These are phyloP conservation scores for Xerocomellus chrysenteron DNA, from an alignment of 768 basidiomycete species.

Conservation along the genomic window DNA sequence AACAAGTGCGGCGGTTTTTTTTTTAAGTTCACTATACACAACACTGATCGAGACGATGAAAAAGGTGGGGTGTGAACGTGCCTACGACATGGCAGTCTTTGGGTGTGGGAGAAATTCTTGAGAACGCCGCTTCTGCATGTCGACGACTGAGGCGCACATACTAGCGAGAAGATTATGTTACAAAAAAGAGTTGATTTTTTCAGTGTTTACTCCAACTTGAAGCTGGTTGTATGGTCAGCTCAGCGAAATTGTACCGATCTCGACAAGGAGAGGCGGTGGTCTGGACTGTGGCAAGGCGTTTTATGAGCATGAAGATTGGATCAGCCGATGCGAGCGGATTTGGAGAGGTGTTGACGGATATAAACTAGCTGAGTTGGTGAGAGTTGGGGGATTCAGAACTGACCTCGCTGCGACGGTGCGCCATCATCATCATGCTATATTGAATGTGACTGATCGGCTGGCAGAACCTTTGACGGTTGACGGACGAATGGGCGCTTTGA, in stretches of 20 bases:
- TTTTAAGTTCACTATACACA: conserved; percentile 26
- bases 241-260: conserved; percentile 13
- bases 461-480: background rate
- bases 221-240: background rate
- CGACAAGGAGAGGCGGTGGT: conserved; percentile 7
- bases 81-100: conserved; percentile 17
- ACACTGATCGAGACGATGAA: conserved; percentile 22
- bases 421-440: conserved; percentile 1
- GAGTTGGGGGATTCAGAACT: background rate
- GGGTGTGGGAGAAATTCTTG: conserved; percentile 28
- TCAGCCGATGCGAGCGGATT: conserved; percentile 15
- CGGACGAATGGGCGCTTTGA: conserved; percentile 7
- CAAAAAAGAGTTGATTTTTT: conserved; percentile 1
- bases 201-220: background rate
- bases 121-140: conserved; percentile 25
- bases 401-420: conserved; percentile 19
- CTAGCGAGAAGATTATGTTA: conserved; percentile 29
- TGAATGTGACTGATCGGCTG: conserved; percentile 9
- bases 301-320: conserved; percentile 12
- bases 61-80: conserved; percentile 34
- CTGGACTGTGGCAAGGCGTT: conserved; percentile 1
- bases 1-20: conserved; percentile 3
- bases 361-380: conserved; percentile 11
- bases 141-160: conserved; percentile 18
- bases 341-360: conserved; percentile 23